A percentile compares a stretch with the other conserved stretches of the same genome.
phyloP scores from a whole-genome alignment of 805 yeast genomes.

The Ogataea sp. region DNA sequence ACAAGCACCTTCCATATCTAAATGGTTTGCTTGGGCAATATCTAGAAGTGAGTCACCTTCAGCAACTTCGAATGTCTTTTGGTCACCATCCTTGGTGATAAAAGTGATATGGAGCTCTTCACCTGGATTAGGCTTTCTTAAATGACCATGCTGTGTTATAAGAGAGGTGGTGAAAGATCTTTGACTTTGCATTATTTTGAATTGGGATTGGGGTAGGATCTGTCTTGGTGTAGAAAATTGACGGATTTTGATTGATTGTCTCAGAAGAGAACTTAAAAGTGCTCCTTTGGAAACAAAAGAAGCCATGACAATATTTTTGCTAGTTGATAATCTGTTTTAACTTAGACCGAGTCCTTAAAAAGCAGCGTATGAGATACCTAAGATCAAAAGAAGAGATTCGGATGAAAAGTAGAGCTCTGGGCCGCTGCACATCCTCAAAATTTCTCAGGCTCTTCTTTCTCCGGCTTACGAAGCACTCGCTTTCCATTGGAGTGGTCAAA shows the following conservation, averaged over 20 bases:
- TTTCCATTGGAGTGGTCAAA: background rate
- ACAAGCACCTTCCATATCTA: conserved; percentile 98
- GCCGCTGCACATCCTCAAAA: too few species aligned
- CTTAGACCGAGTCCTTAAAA: too few species aligned
- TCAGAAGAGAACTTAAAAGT: background rate
- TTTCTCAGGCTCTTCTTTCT: background rate
- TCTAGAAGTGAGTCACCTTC: conserved; percentile 90
- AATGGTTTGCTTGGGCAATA: conserved; percentile 86
- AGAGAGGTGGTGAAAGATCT: conserved; percentile 10
- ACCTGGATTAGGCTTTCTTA: conserved; percentile 87
- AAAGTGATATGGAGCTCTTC: conserved; percentile 85
- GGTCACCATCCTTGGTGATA: conserved; percentile 86
- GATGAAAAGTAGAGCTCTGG: too few species aligned
- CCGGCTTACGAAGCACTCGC: background rate
- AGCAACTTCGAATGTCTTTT: conserved; percentile 73
- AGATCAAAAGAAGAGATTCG: too few species aligned
- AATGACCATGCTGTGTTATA: conserved; percentile 60
- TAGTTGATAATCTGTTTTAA: too few species aligned
- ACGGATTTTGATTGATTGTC: background rate
- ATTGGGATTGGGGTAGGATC: too few species aligned
- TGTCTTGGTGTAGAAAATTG: background rate
- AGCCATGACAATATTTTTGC: too few species aligned
- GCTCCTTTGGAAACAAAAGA: background rate
- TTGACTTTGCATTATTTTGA: background rate
- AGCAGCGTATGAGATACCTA: too few species aligned